Evolutionary conservation across 164 flowering plant species (phyloP).

Genomic region (Hamamelis virginiana): DNA sequence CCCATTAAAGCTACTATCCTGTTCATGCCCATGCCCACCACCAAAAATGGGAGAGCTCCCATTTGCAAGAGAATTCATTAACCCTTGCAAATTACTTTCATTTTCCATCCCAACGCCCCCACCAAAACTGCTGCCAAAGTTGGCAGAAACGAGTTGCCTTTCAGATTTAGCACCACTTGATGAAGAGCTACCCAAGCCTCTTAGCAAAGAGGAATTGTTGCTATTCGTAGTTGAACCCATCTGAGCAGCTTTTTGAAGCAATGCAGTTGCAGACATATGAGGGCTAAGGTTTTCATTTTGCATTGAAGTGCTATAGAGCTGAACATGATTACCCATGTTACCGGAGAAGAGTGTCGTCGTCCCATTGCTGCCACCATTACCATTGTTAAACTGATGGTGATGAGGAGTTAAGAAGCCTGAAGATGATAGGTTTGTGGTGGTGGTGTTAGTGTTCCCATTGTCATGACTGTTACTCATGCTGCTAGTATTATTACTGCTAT

Average conservation of each 20-base stretch:
- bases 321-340: constrained; percentile 32
- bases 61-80: constrained; percentile 59
- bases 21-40: constrained; percentile 21
- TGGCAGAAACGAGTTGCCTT: constrained; percentile 18
- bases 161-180: constrained; percentile 24
- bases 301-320: constrained; percentile 28
- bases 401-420: constrained; percentile 31
- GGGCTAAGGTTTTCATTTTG: constrained; percentile 35
- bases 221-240: constrained; percentile 70
- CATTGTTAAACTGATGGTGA: constrained; percentile 32
- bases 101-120: constrained; percentile 27
- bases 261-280: constrained; percentile 84
- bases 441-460: constrained; percentile 25
- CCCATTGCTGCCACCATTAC: constrained; percentile 27
- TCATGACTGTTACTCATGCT: constrained; percentile 13
- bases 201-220: constrained; percentile 38
- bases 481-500: constrained; percentile 17
- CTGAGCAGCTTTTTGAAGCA: constrained; percentile 83
- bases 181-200: constrained; percentile 45
- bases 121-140: constrained; percentile 26
- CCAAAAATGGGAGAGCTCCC: constrained; percentile 35
- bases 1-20: constrained; percentile 29
- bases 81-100: constrained; percentile 46
- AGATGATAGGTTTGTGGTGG: constrained; percentile 23
- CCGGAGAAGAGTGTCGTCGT: constrained; percentile 35